A percentile compares a stretch with the other conserved stretches of the same genome.
phyloP scores from a whole-genome alignment of 306 rosid species.

The Vicia faba region DNA sequence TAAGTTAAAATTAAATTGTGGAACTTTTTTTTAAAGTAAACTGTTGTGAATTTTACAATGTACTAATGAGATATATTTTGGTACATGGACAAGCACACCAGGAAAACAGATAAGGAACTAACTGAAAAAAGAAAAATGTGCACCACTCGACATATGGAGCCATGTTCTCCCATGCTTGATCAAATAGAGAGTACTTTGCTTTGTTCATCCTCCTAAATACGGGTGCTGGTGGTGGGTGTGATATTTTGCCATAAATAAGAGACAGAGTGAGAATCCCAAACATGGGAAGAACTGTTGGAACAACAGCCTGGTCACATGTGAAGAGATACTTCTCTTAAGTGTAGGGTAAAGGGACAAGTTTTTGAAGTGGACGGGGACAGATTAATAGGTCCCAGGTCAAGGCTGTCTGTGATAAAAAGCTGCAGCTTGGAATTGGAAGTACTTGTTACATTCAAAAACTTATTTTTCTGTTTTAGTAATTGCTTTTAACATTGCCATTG shows the following conservation, averaged over 20 bases:
- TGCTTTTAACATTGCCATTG: background rate
- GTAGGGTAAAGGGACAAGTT: constrained; percentile 6
- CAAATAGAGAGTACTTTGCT: constrained; percentile 23
- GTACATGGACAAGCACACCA: background rate
- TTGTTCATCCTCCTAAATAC: background rate
- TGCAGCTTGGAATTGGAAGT: constrained; percentile 9
- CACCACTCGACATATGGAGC: background rate
- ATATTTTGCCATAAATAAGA: constrained; percentile 29
- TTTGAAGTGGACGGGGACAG: background rate
- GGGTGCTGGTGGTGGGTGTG: background rate
- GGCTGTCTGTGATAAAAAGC: constrained; percentile 14
- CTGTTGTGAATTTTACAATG: background rate
- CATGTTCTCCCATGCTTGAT: constrained; percentile 4
- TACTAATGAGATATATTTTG: background rate
- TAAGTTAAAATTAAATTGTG: background rate
- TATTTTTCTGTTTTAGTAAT: constrained; percentile 1
- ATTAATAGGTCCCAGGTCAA: constrained; percentile 27
- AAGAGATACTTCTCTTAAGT: constrained; percentile 23
- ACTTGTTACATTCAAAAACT: background rate
- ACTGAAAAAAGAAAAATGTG: background rate
- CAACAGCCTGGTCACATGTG: constrained; percentile 41
- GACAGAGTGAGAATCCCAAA: constrained; percentile 10
- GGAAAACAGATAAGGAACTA: background rate
- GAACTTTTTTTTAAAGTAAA: too few relatives aligned
- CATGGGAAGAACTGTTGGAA: background rate